Evolutionary conservation across 208 protist species (phyloP).

Genomic region (Acanthamoeba triangularis): DNA sequence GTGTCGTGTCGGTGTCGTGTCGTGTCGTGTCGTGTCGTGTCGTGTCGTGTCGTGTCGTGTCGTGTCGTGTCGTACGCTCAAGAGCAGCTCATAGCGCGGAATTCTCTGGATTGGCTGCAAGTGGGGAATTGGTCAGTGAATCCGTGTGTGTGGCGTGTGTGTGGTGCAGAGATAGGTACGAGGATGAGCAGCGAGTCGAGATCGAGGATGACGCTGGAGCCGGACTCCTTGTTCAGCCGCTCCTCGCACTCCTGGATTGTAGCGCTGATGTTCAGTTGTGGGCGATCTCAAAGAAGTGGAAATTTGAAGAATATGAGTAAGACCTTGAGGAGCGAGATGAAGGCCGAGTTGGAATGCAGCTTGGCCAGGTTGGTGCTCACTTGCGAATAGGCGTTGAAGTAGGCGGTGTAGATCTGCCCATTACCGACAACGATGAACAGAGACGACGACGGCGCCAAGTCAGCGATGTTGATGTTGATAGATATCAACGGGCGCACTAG

Average conservation of each 20-base stretch:
- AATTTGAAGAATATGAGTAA: no score
- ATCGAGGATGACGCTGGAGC: slow-evolving; percentile 13
- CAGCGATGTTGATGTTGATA: background rate
- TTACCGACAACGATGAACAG: background rate
- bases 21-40: background rate
- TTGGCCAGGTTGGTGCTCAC: slow-evolving; percentile 27
- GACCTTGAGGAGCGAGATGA: slow-evolving; percentile 39
- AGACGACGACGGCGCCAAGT: background rate
- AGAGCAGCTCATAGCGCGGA: slow-evolving; percentile 42
- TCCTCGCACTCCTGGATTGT: slow-evolving; percentile 27
- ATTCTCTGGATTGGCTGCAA: slow-evolving; percentile 17
- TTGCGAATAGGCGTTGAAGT: slow-evolving; percentile 19
- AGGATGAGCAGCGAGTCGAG: slow-evolving; percentile 59
- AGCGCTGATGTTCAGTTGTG: no score
- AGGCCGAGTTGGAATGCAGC: background rate
- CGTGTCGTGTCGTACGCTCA: background rate
- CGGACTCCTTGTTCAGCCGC: background rate
- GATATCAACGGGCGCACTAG: no score
- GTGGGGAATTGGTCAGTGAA: no score
- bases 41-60: background rate
- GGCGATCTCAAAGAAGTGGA: no score
- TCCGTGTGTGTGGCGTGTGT: background rate
- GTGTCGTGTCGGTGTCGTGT: background rate
- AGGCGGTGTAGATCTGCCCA: slow-evolving; percentile 22
- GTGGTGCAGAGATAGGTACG: background rate